Evolutionary conservation across 352 stramenopile species (phyloP), one percentile per base, ranked within the genome.

Genomic region (Globisporangium alternatum): DNA sequence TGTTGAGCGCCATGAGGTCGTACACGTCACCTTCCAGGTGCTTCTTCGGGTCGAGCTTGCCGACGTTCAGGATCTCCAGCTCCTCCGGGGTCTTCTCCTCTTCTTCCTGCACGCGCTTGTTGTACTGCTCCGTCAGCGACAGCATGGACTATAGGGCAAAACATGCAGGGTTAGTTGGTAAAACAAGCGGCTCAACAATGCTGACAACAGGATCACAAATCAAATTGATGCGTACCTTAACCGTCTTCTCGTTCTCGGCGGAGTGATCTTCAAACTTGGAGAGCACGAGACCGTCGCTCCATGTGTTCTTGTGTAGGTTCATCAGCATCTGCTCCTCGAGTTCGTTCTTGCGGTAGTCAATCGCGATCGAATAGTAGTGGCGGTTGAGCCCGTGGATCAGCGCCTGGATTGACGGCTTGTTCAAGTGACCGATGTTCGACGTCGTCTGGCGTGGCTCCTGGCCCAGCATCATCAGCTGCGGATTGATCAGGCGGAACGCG

Each of bases 291-390:
- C 96, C 96, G 33, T 93, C 80, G 52, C 96, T 98, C 97, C 97
- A 99, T 65, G 97, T 96, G 62, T 97, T 97, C 70, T 98, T 98
- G 86, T 99, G 91, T 60, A 99, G 73, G 78, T 99, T 99, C 91
- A 98, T 98, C 15, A 99, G 87, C 97, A 99, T 99, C 78, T 99
- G 97, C 78, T 99, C 97, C 77, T 99, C 98, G 5, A 99, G 83
- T 68, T 99, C 97, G 80, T 99, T 99, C 86, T 99, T 99, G 57
- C 97, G 87, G 83, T 98, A 99, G 78, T 98, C 96, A 70, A 96
- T 95, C 30, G 83, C 92, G 64, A 99, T 98, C 33, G 89, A 98
- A 79, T 99, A 99, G 83, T 99, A 99, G 75, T 99, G 96, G 62
- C 96, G 83, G 79, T 99, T 99, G 19, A 99, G 83, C 8, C 98